Base-by-base conservation (phyloP, 345 rosid genomes). In the Psidium guajava region DNA sequence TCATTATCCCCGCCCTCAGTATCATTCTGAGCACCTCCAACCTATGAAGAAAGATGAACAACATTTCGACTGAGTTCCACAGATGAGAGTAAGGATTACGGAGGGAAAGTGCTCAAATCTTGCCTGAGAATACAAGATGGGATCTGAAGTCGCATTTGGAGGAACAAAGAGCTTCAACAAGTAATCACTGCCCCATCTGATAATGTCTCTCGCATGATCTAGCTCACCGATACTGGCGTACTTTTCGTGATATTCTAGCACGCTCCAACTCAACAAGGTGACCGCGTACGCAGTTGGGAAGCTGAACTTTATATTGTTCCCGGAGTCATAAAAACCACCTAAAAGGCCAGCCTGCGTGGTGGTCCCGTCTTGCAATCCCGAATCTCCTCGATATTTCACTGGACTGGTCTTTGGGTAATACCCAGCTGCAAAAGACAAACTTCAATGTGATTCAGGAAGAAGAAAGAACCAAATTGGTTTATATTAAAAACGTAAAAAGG, bases 251-350 rank as follows among this genome's bases (percentile, higher is more conserved):
- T 94, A 94, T 83, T 94, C 93, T 7, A 93, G 91, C 82, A 93
- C 93, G 21, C 89, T 90, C 96, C 94, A 94, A 83, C 96, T 93
- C 91, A 94, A 87, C 51, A 93, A 86, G 21, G 95, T 92, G 49
- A 94, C 59, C 1, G 93, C 83, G 85, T 91, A 94, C 74, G 96
- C 93, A 25, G 92, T 88, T 21, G 95, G 90, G 89, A 93, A 94
- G 84, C 91, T 93, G 85, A 94, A 91, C 88, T 93, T 94, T 10
- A 90, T 88, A 49, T 92, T 93, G 84, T 89, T 92, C 22, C 96
- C 94, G 2, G 96, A 93, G 87, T 94, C 95, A 87, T 93, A 94
- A 83, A 92, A 94, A 6, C 94, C 95, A 50, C 94, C 94, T 32
- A 83, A 83, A 57, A 93, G 91, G 82, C 90, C 87, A 40, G 87